A percentile compares a stretch with the other conserved stretches of the same genome.
Conservation (phyloP, 306 rosid species). For the Vicia faba region DNA sequence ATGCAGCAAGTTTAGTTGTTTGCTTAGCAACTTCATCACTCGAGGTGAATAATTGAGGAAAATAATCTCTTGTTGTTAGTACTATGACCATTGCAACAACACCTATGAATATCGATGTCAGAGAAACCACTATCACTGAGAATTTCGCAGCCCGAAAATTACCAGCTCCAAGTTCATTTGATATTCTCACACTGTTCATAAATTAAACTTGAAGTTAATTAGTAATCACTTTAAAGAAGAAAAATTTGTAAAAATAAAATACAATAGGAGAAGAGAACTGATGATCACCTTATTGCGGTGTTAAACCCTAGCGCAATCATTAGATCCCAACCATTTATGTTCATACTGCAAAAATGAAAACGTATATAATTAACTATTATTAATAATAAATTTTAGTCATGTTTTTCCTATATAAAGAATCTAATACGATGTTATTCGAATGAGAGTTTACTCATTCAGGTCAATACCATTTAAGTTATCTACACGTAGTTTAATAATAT, state of each 20-base stretch:
- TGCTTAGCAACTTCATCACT: conserved; percentile 65
- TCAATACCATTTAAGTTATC: no score
- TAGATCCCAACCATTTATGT: conserved; percentile 69
- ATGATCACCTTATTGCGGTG: conserved; percentile 69
- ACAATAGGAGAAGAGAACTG: not conserved
- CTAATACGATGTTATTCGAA: not conserved
- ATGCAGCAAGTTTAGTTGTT: conserved; percentile 66
- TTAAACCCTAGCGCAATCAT: conserved; percentile 85
- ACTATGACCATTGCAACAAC: conserved; percentile 50
- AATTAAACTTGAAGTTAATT: not conserved
- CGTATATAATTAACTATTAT: not conserved
- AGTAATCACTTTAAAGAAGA: not conserved
- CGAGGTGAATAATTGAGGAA: conserved; percentile 66
- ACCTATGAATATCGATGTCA: conserved; percentile 69
- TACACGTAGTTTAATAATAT: no score
- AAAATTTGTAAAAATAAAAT: not conserved
- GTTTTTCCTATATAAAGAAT: not conserved
- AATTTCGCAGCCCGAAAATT: conserved; percentile 57
- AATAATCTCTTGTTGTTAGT: conserved; percentile 52
- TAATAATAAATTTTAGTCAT: not conserved
- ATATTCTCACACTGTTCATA: conserved; percentile 74
- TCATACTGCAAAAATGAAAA: conserved; percentile 57
- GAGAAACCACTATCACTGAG: conserved; percentile 66
- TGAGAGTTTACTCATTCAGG: not conserved
- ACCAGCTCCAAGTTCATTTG: conserved; percentile 86